These are phyloP conservation scores for Aegilops sharonensis DNA, from an alignment of 176 grass and related monocot species.

Conservation along the genomic window DNA sequence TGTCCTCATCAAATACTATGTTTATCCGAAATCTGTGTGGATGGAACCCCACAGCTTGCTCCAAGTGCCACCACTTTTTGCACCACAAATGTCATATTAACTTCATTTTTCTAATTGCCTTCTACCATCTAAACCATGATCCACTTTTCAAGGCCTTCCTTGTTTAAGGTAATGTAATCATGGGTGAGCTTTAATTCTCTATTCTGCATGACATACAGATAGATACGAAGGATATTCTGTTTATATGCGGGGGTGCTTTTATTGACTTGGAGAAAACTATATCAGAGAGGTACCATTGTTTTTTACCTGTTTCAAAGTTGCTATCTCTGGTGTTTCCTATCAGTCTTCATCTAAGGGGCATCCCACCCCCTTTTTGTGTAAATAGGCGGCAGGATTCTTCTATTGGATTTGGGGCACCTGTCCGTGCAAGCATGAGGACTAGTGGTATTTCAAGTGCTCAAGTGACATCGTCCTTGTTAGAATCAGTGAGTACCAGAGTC, in stretches of 20 bases:
- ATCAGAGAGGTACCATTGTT: slow-evolving; percentile 67
- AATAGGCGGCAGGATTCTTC: slow-evolving; percentile 88
- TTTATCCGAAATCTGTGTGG: neutral
- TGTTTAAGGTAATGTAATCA: slow-evolving; percentile 15
- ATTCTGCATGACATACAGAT: slow-evolving; percentile 53
- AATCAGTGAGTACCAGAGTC: slow-evolving; percentile 62
- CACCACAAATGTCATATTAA: slow-evolving; percentile 3
- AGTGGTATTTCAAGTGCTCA: slow-evolving; percentile 77
- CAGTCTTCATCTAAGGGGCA: slow-evolving; percentile 21
- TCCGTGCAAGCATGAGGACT: slow-evolving; percentile 78
- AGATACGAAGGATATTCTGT: slow-evolving; percentile 98
- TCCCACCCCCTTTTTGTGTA: neutral
- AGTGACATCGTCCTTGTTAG: slow-evolving; percentile 86
- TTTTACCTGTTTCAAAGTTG: neutral
- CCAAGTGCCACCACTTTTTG: neutral
- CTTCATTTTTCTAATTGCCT: neutral
- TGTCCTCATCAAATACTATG: too few species aligned
- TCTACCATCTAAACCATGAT: slow-evolving; percentile 20
- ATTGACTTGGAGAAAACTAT: slow-evolving; percentile 95
- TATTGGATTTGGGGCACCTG: slow-evolving; percentile 92
- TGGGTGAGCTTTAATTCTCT: slow-evolving; percentile 19
- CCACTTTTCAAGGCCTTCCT: slow-evolving; percentile 7
- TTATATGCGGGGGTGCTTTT: slow-evolving; percentile 96
- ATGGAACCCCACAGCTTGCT: neutral
- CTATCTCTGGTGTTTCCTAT: slow-evolving; percentile 19